These are phyloP conservation scores for Pseudogymnoascus sp. DNA, from an alignment of 2,329 filamentous ascomycete species.

Conservation along the genomic window DNA sequence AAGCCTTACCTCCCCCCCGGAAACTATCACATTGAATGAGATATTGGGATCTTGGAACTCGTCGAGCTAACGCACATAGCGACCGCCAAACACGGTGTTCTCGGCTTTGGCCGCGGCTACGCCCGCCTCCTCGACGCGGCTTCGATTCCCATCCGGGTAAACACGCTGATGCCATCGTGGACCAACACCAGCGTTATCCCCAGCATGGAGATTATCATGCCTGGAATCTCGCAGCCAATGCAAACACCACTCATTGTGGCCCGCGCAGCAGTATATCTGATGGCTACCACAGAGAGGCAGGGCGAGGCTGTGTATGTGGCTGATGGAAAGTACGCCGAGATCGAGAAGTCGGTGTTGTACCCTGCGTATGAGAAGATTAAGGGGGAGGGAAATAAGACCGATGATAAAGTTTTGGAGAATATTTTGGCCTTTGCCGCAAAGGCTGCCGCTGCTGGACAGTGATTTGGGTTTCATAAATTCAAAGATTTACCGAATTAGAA, in stretches of 20 bases:
- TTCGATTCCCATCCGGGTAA: constrained; percentile 43
- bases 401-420: constrained; percentile 31
- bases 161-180: constrained; percentile 48
- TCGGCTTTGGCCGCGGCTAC: constrained; percentile 45
- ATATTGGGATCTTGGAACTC: not conserved
- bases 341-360: constrained; percentile 39
- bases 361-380: constrained; percentile 29
- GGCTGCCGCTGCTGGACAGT: not conserved
- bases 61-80: constrained; percentile 24
- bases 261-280: constrained; percentile 38
- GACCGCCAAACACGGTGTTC: constrained; percentile 45
- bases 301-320: constrained; percentile 45
- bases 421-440: constrained; percentile 11
- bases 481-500: not conserved
- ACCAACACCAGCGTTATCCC: constrained; percentile 43
- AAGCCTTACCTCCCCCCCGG: constrained; percentile 15
- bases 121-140: constrained; percentile 30
- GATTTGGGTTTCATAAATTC: not conserved
- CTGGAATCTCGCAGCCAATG: constrained; percentile 31
- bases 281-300: constrained; percentile 39
- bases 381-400: constrained; percentile 27
- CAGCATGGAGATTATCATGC: constrained; percentile 29
- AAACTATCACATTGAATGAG: not conserved
- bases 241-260: constrained; percentile 42
- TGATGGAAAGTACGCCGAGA: constrained; percentile 41